A percentile compares a stretch with the other conserved stretches of the same genome.
These are phyloP conservation scores for Agaricus blazei DNA, from an alignment of 768 basidiomycete genomes.

Conservation along the genomic window DNA sequence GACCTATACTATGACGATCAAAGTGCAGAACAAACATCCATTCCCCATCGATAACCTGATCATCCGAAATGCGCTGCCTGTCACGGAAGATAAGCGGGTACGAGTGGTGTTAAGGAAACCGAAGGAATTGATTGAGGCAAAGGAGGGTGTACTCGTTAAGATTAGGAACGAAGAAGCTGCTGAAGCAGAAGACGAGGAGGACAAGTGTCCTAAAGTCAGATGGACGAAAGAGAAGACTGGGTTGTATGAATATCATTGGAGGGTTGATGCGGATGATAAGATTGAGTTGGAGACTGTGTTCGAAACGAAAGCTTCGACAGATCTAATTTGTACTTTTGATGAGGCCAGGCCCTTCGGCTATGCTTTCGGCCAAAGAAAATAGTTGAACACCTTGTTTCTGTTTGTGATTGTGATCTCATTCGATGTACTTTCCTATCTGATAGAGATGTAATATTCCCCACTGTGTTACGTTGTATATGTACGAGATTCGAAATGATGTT, in stretches of 20 bases:
- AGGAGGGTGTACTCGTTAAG: conserved; percentile 31
- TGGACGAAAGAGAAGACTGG: conserved; percentile 52
- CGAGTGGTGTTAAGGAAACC: conserved; percentile 45
- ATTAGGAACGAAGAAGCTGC: conserved; percentile 23
- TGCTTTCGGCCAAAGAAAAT: neutral
- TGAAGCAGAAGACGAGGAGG: conserved; percentile 31
- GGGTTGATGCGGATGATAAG: conserved; percentile 36
- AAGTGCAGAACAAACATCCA: conserved; percentile 42
- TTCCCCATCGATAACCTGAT: conserved; percentile 39
- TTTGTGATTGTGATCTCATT: too few species aligned
- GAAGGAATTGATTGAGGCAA: conserved; percentile 38
- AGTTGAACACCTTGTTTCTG: too few species aligned
- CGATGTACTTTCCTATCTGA: too few species aligned
- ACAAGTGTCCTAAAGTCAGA: conserved; percentile 32
- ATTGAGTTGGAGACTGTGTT: conserved; percentile 42
- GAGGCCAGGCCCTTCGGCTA: neutral
- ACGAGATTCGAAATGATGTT: too few species aligned
- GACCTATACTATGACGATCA: conserved; percentile 39
- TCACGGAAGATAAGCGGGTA: conserved; percentile 33
- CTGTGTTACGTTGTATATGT: too few species aligned
- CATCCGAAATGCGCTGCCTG: conserved; percentile 44
- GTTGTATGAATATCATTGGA: conserved; percentile 49
- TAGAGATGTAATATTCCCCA: too few species aligned
- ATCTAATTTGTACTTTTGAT: conserved; percentile 4
- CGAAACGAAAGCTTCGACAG: conserved; percentile 38